Conservation (phyloP, 1,284 basidiomycete genomes). For the Fereydounia khargensis region DNA sequence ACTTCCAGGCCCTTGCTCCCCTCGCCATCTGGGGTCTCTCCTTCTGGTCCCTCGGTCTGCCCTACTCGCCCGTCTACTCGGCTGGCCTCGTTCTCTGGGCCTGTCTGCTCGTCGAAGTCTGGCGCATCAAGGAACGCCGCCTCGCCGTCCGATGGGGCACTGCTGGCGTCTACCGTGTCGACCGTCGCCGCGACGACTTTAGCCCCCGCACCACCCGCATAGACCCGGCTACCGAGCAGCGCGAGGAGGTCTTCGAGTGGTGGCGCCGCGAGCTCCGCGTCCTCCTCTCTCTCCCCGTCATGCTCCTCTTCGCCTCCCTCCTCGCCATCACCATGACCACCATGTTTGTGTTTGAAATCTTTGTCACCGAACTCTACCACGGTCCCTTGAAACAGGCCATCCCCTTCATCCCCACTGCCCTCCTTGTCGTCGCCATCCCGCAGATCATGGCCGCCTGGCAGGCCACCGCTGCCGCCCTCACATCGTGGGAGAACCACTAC, state of each 20-base stretch:
- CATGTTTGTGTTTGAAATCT: slow-evolving; percentile 58
- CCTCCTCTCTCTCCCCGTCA: slow-evolving; percentile 73
- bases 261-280: slow-evolving; percentile 66
- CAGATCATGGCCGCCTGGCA: slow-evolving; percentile 78
- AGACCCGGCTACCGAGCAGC: slow-evolving; percentile 48
- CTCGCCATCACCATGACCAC: slow-evolving; percentile 63
- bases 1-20: slow-evolving; percentile 46
- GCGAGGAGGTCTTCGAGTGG: slow-evolving; percentile 54
- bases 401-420: slow-evolving; percentile 77
- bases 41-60: slow-evolving; percentile 39
- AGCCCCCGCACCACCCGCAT: slow-evolving; percentile 24
- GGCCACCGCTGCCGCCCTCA: slow-evolving; percentile 68
- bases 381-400: slow-evolving; percentile 74
- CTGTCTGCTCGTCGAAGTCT: slow-evolving; percentile 47
- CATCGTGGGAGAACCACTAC: slow-evolving; percentile 71
- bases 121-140: slow-evolving; percentile 52
- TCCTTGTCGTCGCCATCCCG: slow-evolving; percentile 81
- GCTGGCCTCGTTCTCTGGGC: slow-evolving; percentile 46
- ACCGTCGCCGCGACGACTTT: slow-evolving; percentile 38
- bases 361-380: slow-evolving; percentile 62
- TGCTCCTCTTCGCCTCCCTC: slow-evolving; percentile 70
- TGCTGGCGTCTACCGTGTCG: slow-evolving; percentile 34
- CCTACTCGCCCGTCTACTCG: slow-evolving; percentile 44
- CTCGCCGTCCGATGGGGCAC: slow-evolving; percentile 55
- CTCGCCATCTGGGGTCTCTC: slow-evolving; percentile 33